Evolutionary conservation across 805 yeast genomes (phyloP).

Genomic region (Wickerhamomyces xylosicus): DNA sequence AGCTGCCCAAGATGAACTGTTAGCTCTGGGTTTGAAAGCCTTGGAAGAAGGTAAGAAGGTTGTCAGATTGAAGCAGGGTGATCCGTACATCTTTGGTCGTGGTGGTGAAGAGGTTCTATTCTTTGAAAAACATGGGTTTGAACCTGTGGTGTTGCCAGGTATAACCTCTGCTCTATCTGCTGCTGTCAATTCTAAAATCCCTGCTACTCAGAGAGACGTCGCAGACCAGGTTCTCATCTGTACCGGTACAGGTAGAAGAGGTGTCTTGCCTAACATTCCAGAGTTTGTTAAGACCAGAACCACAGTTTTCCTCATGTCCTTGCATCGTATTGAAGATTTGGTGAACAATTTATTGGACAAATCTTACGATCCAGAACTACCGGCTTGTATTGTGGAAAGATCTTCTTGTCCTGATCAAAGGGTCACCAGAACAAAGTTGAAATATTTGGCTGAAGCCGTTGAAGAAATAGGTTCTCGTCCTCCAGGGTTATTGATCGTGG

Average conservation of each 20-base stretch:
- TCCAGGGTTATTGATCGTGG: constrained; percentile 82
- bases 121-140: constrained; percentile 57
- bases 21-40: constrained; percentile 60
- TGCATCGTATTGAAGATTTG: constrained; percentile 52
- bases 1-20: constrained; percentile 77
- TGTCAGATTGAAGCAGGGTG: constrained; percentile 90
- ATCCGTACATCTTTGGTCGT: constrained; percentile 91
- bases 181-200: constrained; percentile 70
- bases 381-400: constrained; percentile 81
- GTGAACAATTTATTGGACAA: constrained; percentile 43
- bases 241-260: constrained; percentile 90
- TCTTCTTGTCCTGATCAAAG: constrained; percentile 93
- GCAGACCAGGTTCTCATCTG: constrained; percentile 89
- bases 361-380: constrained; percentile 61
- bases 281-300: constrained; percentile 66
- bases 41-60: constrained; percentile 61
- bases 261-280: constrained; percentile 71
- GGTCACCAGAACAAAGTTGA: constrained; percentile 62
- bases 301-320: constrained; percentile 80
- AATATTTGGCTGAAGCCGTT: constrained; percentile 60
- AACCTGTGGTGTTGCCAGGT: constrained; percentile 76
- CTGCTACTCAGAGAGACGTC: constrained; percentile 86
- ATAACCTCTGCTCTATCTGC: constrained; percentile 85
- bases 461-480: constrained; percentile 79
- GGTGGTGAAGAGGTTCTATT: constrained; percentile 87